phyloP scores from a whole-genome alignment of 2,329 filamentous ascomycete species.

The Alternaria novae-zelandiae region DNA sequence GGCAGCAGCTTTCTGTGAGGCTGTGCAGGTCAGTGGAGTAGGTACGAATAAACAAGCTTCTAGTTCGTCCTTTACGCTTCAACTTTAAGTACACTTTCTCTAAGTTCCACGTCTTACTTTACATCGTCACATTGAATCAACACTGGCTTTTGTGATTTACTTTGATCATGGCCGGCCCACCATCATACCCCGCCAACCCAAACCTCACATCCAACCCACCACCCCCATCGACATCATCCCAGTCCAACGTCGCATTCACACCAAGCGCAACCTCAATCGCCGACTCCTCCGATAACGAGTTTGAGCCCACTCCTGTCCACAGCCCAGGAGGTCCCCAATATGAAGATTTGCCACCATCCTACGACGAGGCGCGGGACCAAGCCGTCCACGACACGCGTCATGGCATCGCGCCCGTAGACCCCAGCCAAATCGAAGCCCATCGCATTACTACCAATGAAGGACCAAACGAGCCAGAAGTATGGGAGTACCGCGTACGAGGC shows the following conservation, averaged over 20 bases:
- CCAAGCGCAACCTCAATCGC: slow-evolving; percentile 38
- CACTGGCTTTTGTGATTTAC: background rate
- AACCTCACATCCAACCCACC: slow-evolving; percentile 14
- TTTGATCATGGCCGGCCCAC: slow-evolving; percentile 30
- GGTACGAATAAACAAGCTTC: slow-evolving; percentile 8
- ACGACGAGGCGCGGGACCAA: slow-evolving; percentile 44
- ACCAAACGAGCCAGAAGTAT: slow-evolving; percentile 28
- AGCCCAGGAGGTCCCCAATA: slow-evolving; percentile 43
- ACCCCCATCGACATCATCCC: slow-evolving; percentile 23
- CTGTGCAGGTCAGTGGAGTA: slow-evolving; percentile 4
- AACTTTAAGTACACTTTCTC: background rate
- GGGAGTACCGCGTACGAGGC: slow-evolving; percentile 32
- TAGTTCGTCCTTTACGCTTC: background rate
- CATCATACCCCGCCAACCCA: slow-evolving; percentile 14
- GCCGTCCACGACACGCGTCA: slow-evolving; percentile 36
- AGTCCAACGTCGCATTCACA: slow-evolving; percentile 28
- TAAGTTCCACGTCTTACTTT: background rate
- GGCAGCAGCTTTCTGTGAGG: slow-evolving; percentile 18
- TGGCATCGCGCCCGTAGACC: slow-evolving; percentile 32
- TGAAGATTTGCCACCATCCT: slow-evolving; percentile 47
- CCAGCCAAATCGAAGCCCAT: slow-evolving; percentile 36
- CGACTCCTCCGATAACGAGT: slow-evolving; percentile 42
- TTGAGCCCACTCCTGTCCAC: slow-evolving; percentile 38
- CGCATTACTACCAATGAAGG: slow-evolving; percentile 32
- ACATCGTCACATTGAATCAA: background rate